Evolutionary conservation across 495 filamentous ascomycete species (phyloP).

Genomic region (Cenococcum geophilum): DNA sequence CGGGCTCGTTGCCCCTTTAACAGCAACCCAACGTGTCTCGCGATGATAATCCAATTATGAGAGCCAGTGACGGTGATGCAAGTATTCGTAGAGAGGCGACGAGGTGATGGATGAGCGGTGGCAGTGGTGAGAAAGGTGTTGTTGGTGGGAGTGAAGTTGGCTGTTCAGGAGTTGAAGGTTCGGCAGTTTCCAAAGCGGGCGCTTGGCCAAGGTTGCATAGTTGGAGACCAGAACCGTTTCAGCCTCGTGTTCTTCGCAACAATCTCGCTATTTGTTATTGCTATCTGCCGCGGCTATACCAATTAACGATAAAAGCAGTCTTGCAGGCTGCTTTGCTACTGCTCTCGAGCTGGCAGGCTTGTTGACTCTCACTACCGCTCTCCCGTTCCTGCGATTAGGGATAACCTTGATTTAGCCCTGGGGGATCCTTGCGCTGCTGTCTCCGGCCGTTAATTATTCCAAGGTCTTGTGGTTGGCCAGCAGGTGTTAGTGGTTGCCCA

Average conservation of each 20-base stretch:
- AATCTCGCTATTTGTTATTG: not conserved
- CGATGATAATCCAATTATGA: not conserved
- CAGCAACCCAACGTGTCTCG: not conserved
- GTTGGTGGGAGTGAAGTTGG: conserved; percentile 1
- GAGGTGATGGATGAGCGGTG: not conserved
- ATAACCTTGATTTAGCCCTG: conserved; percentile 8
- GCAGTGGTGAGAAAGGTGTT: not conserved
- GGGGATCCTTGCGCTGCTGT: too few relatives aligned
- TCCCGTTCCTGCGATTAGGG: not conserved
- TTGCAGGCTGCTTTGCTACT: not conserved
- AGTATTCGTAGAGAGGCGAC: not conserved
- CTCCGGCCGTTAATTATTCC: not conserved
- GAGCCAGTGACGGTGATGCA: not conserved
- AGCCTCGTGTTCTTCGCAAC: not conserved
- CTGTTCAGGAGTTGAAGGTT: conserved; percentile 5
- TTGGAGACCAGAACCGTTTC: conserved; percentile 21
- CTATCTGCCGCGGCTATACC: not conserved
- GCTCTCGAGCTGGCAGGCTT: not conserved
- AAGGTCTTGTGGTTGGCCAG: not conserved
- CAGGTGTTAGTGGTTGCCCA: not conserved
- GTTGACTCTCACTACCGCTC: not conserved
- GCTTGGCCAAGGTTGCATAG: conserved; percentile 13
- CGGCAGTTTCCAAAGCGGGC: conserved; percentile 22
- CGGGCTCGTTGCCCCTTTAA: conserved; percentile 7
- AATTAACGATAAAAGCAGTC: not conserved